A percentile compares a stretch with the other conserved stretches of the same genome.
Conservation (phyloP, 768 basidiomycete genomes). For the Tubosaeta sp. region DNA sequence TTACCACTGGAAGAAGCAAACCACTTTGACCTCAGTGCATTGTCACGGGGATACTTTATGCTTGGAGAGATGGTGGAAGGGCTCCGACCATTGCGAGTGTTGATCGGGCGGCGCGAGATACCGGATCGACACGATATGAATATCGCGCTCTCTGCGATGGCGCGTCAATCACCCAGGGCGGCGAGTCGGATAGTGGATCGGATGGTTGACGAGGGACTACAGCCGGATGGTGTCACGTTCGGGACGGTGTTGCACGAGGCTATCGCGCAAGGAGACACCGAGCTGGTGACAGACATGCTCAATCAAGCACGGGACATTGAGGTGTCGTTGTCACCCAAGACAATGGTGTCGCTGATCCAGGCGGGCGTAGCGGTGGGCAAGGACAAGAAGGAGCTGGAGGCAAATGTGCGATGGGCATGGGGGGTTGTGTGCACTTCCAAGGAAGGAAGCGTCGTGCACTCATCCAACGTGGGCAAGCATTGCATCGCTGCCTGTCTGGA, state of each 20-base stretch:
- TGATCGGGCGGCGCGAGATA: constrained; percentile 45
- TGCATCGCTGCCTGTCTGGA: constrained; percentile 49
- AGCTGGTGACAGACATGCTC: constrained; percentile 43
- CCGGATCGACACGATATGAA: constrained; percentile 66
- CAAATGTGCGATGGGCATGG: constrained; percentile 40
- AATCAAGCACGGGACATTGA: constrained; percentile 35
- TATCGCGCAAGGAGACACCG: constrained; percentile 38
- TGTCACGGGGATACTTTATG: constrained; percentile 61
- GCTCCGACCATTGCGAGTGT: constrained; percentile 41
- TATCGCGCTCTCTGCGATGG: constrained; percentile 53
- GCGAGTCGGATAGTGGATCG: constrained; percentile 47
- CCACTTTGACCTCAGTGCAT: constrained; percentile 52
- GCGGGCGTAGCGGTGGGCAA: constrained; percentile 32
- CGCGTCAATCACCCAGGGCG: constrained; percentile 42
- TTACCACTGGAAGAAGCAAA: constrained; percentile 43
- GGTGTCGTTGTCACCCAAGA: constrained; percentile 43
- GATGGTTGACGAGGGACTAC: constrained; percentile 46
- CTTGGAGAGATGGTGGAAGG: constrained; percentile 46
- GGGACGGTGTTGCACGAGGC: constrained; percentile 64
- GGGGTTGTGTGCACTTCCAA: constrained; percentile 38
- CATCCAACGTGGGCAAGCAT: constrained; percentile 47
- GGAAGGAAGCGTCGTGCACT: constrained; percentile 33
- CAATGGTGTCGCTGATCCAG: constrained; percentile 46
- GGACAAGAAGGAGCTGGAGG: constrained; percentile 23
- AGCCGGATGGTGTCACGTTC: constrained; percentile 51